These are phyloP conservation scores for Rubia yunnanensis DNA, from an alignment of 257 asterid species.

Conservation along the genomic window DNA sequence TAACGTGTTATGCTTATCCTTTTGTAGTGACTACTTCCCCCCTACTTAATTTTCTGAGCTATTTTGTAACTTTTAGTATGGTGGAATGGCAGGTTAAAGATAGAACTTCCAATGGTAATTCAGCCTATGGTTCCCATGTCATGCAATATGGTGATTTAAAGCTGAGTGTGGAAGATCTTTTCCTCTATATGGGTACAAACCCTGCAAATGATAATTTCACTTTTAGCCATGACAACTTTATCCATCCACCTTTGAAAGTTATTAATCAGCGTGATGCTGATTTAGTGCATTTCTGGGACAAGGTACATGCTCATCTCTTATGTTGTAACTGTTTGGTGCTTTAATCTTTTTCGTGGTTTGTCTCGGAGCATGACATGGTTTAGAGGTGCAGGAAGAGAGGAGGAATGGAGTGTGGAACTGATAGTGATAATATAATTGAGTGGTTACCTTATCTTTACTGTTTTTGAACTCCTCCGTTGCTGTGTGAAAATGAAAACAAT, in stretches of 20 bases:
- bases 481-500: neutral
- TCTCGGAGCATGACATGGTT: neutral
- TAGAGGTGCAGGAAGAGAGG: neutral
- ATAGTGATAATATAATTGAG: neutral
- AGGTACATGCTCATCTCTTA: slow-evolving; percentile 31
- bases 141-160: slow-evolving; percentile 83
- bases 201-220: slow-evolving; percentile 77
- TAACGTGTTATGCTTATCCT: neutral
- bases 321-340: neutral
- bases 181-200: slow-evolving; percentile 62
- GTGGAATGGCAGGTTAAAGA: slow-evolving; percentile 55
- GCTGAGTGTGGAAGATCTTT: slow-evolving; percentile 39
- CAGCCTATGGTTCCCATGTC: slow-evolving; percentile 74
- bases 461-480: neutral
- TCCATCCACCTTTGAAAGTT: slow-evolving; percentile 35
- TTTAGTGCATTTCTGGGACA: slow-evolving; percentile 84
- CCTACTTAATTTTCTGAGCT: neutral
- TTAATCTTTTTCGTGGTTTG: neutral
- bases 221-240: slow-evolving; percentile 42
- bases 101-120: slow-evolving; percentile 55
- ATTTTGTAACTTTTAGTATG: slow-evolving; percentile 3
- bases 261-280: slow-evolving; percentile 94
- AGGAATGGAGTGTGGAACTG: neutral
- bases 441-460: no score
- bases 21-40: neutral